phyloP scores from a whole-genome alignment of 257 asterid species.

The Penstemon eatonii region DNA sequence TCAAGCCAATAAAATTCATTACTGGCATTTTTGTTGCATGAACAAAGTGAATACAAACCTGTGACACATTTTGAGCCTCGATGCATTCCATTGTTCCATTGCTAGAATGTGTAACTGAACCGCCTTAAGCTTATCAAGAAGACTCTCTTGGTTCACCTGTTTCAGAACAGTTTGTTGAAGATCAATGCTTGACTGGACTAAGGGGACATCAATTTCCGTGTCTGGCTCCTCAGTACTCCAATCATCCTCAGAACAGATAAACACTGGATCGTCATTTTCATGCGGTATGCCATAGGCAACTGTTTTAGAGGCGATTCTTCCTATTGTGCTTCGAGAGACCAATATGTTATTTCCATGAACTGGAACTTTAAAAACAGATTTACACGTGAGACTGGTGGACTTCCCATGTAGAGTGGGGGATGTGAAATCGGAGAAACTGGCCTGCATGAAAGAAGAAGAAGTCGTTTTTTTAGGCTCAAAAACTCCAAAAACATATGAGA shows the following conservation, averaged over 20 bases:
- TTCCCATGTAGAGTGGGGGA: constrained; percentile 36
- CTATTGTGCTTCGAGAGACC: constrained; percentile 30
- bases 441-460: constrained; percentile 38
- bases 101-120: constrained; percentile 68
- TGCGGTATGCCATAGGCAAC: constrained; percentile 43
- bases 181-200: constrained; percentile 34
- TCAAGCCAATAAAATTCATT: constrained; percentile 3
- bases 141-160: constrained; percentile 41
- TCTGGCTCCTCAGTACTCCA: constrained; percentile 29
- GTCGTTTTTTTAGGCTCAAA: constrained; percentile 6
- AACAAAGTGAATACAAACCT: constrained; percentile 37
- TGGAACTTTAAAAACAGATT: constrained; percentile 32
- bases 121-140: constrained; percentile 69
- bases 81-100: constrained; percentile 76
- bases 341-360: constrained; percentile 28
- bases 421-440: constrained; percentile 37
- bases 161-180: constrained; percentile 31
- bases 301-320: constrained; percentile 34
- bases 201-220: constrained; percentile 31
- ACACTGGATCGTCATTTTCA: constrained; percentile 42
- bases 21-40: constrained; percentile 9
- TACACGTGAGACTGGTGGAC: constrained; percentile 33
- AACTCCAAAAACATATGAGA: neutral
- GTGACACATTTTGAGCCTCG: constrained; percentile 57
- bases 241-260: constrained; percentile 31